These are phyloP conservation scores for Emydomyces testavorans DNA, from an alignment of 2,329 filamentous ascomycete species.

Conservation along the genomic window DNA sequence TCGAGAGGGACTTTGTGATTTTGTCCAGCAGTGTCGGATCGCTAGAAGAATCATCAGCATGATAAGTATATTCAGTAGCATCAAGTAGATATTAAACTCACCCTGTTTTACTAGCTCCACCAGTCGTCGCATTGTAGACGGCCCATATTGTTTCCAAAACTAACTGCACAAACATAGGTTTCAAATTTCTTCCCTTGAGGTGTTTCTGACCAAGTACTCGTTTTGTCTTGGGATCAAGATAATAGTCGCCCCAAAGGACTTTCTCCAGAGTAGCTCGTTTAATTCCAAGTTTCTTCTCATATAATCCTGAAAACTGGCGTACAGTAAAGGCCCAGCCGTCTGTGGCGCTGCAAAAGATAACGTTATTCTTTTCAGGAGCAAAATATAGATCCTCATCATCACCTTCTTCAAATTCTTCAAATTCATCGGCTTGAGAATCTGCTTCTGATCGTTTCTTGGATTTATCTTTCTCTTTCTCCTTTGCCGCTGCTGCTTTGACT, in stretches of 20 bases:
- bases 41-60: constrained; percentile 33
- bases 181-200: constrained; percentile 78
- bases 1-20: constrained; percentile 80
- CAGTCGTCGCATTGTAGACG: constrained; percentile 80
- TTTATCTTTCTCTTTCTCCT: constrained; percentile 41
- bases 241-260: constrained; percentile 93
- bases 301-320: constrained; percentile 81
- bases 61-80: background rate
- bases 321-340: constrained; percentile 99
- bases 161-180: constrained; percentile 95
- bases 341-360: constrained; percentile 94
- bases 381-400: constrained; percentile 98
- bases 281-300: constrained; percentile 94
- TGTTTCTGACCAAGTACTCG: constrained; percentile 84
- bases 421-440: constrained; percentile 39
- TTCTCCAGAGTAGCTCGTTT: constrained; percentile 81
- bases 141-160: constrained; percentile 95
- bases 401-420: constrained; percentile 65
- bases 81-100: constrained; percentile 33
- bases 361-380: constrained; percentile 94
- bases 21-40: constrained; percentile 77
- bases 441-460: constrained; percentile 38
- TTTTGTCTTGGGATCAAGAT: constrained; percentile 93
- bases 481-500: constrained; percentile 58
- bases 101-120: constrained; percentile 71